Evolutionary conservation across 2,329 filamentous ascomycete genomes (phyloP).

Genomic region (Gnomoniopsis sp.): DNA sequence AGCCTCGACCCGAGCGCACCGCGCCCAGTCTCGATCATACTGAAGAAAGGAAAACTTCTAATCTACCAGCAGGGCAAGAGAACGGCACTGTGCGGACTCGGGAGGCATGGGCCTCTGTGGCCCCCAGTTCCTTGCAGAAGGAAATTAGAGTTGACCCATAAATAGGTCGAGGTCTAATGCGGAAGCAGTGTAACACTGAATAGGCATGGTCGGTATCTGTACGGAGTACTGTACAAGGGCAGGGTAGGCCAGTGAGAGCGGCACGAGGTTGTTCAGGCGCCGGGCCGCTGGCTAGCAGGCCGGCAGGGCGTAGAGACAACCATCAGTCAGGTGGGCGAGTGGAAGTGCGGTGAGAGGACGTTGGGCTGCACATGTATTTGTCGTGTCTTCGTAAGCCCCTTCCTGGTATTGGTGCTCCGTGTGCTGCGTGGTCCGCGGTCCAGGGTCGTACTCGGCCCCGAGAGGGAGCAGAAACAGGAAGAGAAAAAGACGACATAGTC

Average conservation of each 20-base stretch:
- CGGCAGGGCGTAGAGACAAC: too few species aligned
- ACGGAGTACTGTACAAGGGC: too few species aligned
- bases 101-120: not conserved
- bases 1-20: not conserved
- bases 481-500: too few species aligned
- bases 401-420: not conserved
- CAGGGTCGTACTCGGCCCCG: too few species aligned
- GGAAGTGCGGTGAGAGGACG: not conserved
- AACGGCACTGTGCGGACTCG: not conserved
- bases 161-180: conserved; percentile 15
- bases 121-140: conserved; percentile 12
- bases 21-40: not conserved
- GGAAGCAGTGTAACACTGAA: conserved; percentile 10
- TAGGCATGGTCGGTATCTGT: conserved; percentile 12
- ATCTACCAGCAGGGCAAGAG: not conserved
- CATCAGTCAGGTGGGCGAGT: not conserved
- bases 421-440: not conserved
- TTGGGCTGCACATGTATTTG: not conserved
- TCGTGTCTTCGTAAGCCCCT: not conserved
- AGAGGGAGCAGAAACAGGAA: too few species aligned
- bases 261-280: not conserved
- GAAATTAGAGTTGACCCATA: conserved; percentile 18
- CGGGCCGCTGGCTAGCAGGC: too few species aligned
- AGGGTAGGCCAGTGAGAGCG: not conserved
- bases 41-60: not conserved